phyloP scores from a whole-genome alignment of 768 basidiomycete genomes.

The Floccularia luteovirens region DNA sequence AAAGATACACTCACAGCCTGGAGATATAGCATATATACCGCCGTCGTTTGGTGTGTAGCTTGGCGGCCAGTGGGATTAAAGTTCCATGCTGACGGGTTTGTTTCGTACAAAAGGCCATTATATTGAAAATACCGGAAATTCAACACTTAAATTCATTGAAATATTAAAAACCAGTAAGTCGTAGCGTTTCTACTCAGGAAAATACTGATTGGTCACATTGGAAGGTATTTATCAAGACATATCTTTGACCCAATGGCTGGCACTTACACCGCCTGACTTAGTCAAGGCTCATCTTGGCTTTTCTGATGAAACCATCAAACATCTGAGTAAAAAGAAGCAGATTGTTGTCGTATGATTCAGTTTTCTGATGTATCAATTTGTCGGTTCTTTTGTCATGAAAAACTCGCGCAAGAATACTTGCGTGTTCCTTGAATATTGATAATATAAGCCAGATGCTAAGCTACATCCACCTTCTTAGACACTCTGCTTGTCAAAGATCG shows the following conservation, averaged over 20 bases:
- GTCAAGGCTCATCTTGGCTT: constrained; percentile 34
- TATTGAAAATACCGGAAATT: constrained; percentile 58
- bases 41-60: constrained; percentile 23
- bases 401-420: too few relatives aligned
- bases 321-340: constrained; percentile 30
- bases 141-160: constrained; percentile 50
- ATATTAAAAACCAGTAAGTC: constrained; percentile 47
- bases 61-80: background rate
- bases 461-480: too few relatives aligned
- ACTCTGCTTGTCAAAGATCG: too few relatives aligned
- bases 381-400: too few relatives aligned
- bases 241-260: constrained; percentile 25
- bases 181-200: background rate
- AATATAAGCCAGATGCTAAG: too few relatives aligned
- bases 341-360: constrained; percentile 29
- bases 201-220: background rate
- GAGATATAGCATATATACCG: constrained; percentile 32
- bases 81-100: background rate
- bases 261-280: constrained; percentile 30
- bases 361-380: background rate
- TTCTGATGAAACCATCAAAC: constrained; percentile 22
- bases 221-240: constrained; percentile 11
- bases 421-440: too few relatives aligned
- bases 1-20: too few relatives aligned
- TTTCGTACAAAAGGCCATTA: constrained; percentile 41